Base-by-base conservation (phyloP, 2,329 filamentous ascomycete genomes). In the Metarhizium sp. region DNA sequence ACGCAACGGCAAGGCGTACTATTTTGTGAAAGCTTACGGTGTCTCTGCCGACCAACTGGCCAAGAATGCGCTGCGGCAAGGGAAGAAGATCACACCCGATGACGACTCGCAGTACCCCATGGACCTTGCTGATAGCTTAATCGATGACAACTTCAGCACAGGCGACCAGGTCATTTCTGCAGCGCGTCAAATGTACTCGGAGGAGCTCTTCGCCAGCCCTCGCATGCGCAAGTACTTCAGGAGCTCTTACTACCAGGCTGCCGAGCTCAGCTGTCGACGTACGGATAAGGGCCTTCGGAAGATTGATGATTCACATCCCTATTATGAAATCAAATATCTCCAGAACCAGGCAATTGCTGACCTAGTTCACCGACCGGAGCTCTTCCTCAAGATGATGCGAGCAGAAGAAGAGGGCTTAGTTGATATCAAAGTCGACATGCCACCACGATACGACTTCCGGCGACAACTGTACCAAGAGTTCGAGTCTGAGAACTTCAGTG, bases 261-360 rank as follows among this genome's bases (percentile, higher is more conserved):
- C 91, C 29, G 81, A 88, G 55, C 85, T 99, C 58, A 91, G 92
- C 73, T 95, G 92, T 69, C 84, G 83, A 59, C 85, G 94, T 55
- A 99, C 94, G 0, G 92, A 97, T 58, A 99, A 97, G 72, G 94
- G 94, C 32, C 75, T 96, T 53, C 88, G 89, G 56, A 89, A 90
- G 66, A 97, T 99, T 62, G 92, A 96, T 63, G 92, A 97, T 59
- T 85, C 94, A 29, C 92, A 97, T 65, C 90, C 91, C 0, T 97
- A 95, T 71, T 97, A 97, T 68, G 94, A 97, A 70, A 90, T 99
- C 75, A 96, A 99, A 71, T 99, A 99, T 64, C 78, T 99, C 20
- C 85, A 90, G 60, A 91, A 94, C 63, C 92, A 96, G 70, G 88
- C 89, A 7, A 87, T 96, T 58, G 76, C 78, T 46, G 88, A 94